Conservation (phyloP, 495 filamentous ascomycete species). For the Hypoxylon lienhwacheense region DNA sequence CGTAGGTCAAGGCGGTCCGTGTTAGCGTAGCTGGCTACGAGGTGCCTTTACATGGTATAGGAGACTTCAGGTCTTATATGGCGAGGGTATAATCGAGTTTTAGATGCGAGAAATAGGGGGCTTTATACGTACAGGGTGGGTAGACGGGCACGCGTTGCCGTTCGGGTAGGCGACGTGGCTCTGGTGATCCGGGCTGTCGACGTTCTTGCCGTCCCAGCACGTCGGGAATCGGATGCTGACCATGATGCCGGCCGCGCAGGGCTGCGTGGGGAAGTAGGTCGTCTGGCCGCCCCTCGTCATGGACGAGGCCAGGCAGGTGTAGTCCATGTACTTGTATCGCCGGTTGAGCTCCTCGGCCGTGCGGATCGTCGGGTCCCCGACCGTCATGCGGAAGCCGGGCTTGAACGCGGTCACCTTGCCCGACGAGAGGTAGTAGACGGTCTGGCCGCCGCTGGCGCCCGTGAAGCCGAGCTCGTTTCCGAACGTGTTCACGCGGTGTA, state of each 20-base stretch:
- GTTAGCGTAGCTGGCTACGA: too few species aligned
- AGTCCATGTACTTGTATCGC: conserved; percentile 48
- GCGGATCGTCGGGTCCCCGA: conserved; percentile 46
- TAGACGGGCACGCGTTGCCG: conserved; percentile 54
- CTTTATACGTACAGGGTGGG: too few species aligned
- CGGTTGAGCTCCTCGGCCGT: conserved; percentile 43
- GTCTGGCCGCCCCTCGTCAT: conserved; percentile 51
- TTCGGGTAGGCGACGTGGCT: conserved; percentile 49
- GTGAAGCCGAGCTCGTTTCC: conserved; percentile 48
- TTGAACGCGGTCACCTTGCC: conserved; percentile 47
- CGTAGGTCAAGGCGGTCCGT: too few species aligned
- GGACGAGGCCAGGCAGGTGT: conserved; percentile 38
- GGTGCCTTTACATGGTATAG: too few species aligned
- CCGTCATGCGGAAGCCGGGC: conserved; percentile 52
- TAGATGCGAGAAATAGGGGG: too few species aligned
- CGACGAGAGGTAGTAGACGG: conserved; percentile 47
- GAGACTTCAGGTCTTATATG: too few species aligned
- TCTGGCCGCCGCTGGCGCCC: conserved; percentile 44
- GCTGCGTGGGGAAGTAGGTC: conserved; percentile 36
- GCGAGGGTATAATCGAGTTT: too few species aligned
- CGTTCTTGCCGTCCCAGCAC: conserved; percentile 48
- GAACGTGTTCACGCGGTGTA: conserved; percentile 46
- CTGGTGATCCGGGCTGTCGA: conserved; percentile 48
- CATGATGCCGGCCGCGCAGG: conserved; percentile 47
- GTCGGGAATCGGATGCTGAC: conserved; percentile 41